Evolutionary conservation across 129 eudicot genomes (phyloP).

Genomic region (Centaurea solstitialis): DNA sequence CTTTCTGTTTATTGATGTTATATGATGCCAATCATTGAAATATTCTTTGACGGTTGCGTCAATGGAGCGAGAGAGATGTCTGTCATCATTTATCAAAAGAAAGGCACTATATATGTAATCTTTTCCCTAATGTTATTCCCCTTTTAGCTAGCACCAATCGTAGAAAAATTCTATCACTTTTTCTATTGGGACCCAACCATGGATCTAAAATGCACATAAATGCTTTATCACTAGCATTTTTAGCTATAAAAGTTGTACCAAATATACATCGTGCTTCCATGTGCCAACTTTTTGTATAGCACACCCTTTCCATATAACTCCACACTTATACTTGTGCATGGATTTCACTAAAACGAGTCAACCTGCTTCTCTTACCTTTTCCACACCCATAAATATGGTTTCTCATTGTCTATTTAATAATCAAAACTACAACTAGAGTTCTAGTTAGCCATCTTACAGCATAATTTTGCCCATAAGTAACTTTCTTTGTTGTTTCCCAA

Average conservation of each 20-base stretch:
- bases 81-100: no score
- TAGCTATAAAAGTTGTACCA: background rate
- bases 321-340: conserved; percentile 27
- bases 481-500: background rate
- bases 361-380: conserved; percentile 1
- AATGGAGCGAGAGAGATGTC: no score
- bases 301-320: conserved; percentile 23
- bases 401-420: background rate
- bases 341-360: background rate
- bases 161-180: background rate
- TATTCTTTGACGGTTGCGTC: no score
- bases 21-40: no score
- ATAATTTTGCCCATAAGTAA: background rate
- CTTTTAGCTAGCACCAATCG: background rate
- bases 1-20: background rate
- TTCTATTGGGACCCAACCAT: background rate
- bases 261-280: background rate
- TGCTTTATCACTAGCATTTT: background rate
- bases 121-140: background rate
- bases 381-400: conserved; percentile 13
- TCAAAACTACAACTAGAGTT: background rate
- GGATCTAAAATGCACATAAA: background rate
- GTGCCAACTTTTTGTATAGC: no score
- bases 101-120: no score
- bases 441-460: background rate